Evolutionary conservation across 176 grass and related monocot species (phyloP).

Genomic region (Dendrocalamus sinicus): DNA sequence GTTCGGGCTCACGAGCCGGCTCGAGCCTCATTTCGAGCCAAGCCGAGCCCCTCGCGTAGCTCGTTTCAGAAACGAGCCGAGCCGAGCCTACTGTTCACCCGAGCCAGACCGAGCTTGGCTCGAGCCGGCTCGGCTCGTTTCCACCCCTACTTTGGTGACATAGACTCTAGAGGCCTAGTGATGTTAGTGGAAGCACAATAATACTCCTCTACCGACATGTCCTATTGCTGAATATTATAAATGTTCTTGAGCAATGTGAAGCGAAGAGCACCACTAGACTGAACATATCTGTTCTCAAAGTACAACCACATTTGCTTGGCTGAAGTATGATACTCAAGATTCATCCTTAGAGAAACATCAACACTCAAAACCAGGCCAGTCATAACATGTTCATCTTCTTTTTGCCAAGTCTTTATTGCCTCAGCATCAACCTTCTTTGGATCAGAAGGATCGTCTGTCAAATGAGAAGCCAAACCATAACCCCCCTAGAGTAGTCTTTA

Average conservation of each 20-base stretch:
- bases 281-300: neutral
- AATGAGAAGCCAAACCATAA: neutral
- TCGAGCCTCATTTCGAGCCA: too few species aligned
- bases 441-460: neutral
- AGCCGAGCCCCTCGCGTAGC: too few species aligned
- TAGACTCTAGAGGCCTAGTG: too few species aligned
- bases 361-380: neutral
- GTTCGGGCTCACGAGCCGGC: too few species aligned
- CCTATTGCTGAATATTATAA: neutral
- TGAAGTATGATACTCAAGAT: too few species aligned
- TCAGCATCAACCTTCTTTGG: too few species aligned
- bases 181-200: neutral
- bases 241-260: neutral
- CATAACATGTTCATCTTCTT: neutral
- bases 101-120: too few species aligned
- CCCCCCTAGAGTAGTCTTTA: too few species aligned
- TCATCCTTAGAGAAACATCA: neutral
- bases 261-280: neutral
- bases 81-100: too few species aligned
- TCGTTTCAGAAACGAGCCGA: too few species aligned
- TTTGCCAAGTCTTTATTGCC: neutral
- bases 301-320: neutral
- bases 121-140: too few species aligned
- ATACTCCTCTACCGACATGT: neutral
- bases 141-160: too few species aligned